phyloP scores from a whole-genome alignment of 176 grass and related monocot species.

The Phyllostachys edulis region DNA sequence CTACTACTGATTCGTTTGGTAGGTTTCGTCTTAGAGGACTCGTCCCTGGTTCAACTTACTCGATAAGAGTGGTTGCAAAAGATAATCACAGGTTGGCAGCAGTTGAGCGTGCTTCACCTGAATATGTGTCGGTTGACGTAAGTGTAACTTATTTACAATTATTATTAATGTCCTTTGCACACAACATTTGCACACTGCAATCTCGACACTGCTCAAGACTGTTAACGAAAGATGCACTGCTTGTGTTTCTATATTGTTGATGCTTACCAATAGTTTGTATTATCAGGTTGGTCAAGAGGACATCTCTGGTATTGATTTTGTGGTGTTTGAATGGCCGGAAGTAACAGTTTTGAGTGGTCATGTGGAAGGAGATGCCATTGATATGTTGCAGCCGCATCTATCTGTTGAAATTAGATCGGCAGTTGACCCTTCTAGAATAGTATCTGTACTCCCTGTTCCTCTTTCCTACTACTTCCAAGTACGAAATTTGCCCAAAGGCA shows the following conservation, averaged over 20 bases:
- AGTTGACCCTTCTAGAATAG: constrained; percentile 70
- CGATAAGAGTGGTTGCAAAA: constrained; percentile 76
- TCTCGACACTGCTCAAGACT: not conserved
- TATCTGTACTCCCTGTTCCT: constrained; percentile 65
- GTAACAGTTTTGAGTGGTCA: constrained; percentile 77
- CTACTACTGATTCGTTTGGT: constrained; percentile 74
- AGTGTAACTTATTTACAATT: constrained; percentile 29
- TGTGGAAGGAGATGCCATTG: constrained; percentile 62
- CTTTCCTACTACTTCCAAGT: constrained; percentile 88
- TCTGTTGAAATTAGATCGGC: constrained; percentile 86
- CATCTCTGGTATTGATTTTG: constrained; percentile 74
- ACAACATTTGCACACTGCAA: constrained; percentile 10
- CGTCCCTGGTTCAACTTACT: constrained; percentile 80
- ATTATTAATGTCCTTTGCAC: constrained; percentile 20
- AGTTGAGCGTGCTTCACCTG: constrained; percentile 84
- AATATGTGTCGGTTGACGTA: constrained; percentile 65
- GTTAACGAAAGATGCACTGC: constrained; percentile 15
- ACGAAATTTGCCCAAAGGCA: constrained; percentile 70
- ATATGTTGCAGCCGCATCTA: constrained; percentile 59
- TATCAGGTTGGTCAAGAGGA: constrained; percentile 75
- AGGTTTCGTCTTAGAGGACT: constrained; percentile 92
- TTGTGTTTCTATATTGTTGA: constrained; percentile 23
- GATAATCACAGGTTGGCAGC: constrained; percentile 47
- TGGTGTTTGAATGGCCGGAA: constrained; percentile 87
- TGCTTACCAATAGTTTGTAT: constrained; percentile 20